A percentile compares a stretch with the other conserved stretches of the same genome.
Evolutionary conservation across 2,329 filamentous ascomycete genomes (phyloP).

Genomic region (Nothophaeocryptopus gaeumannii): DNA sequence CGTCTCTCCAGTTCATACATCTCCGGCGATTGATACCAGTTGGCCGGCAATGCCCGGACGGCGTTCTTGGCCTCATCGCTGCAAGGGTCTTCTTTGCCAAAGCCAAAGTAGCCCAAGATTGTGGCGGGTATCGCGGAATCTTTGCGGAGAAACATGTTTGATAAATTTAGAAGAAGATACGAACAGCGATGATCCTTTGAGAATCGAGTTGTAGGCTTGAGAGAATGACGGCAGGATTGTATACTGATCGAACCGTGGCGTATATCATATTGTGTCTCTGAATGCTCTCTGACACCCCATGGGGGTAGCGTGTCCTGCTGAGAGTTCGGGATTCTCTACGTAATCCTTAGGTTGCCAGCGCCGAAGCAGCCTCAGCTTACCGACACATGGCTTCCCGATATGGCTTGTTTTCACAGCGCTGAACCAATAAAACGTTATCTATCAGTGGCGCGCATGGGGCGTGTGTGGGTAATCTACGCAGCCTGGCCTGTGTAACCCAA

Average conservation of each 20-base stretch:
- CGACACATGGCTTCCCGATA: constrained; percentile 13
- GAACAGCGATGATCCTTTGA: no score
- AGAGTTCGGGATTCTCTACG: constrained; percentile 1
- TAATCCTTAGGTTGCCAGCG: constrained; percentile 1
- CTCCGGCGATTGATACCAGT: constrained; percentile 45
- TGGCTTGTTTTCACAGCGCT: constrained; percentile 1
- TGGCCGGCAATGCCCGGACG: constrained; percentile 41
- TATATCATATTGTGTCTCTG: not conserved
- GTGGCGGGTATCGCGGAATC: constrained; percentile 5
- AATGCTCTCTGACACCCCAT: constrained; percentile 11
- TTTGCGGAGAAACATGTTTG: not conserved
- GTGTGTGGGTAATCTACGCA: no score
- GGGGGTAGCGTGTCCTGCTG: constrained; percentile 14
- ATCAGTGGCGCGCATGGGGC: no score
- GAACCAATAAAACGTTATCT: constrained; percentile 2
- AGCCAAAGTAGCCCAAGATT: constrained; percentile 37
- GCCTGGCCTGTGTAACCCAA: no score
- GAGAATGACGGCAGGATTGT: no score
- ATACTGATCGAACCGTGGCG: no score
- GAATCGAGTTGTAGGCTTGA: no score
- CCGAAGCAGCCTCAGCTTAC: constrained; percentile 5
- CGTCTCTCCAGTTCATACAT: constrained; percentile 48
- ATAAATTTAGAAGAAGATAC: no score
- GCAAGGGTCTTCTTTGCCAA: constrained; percentile 28
- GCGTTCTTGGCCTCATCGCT: constrained; percentile 31